Evolutionary conservation across 2,329 filamentous ascomycete genomes (phyloP), one percentile per base, ranked within the genome.

Genomic region (Talaromyces rugulosus): DNA sequence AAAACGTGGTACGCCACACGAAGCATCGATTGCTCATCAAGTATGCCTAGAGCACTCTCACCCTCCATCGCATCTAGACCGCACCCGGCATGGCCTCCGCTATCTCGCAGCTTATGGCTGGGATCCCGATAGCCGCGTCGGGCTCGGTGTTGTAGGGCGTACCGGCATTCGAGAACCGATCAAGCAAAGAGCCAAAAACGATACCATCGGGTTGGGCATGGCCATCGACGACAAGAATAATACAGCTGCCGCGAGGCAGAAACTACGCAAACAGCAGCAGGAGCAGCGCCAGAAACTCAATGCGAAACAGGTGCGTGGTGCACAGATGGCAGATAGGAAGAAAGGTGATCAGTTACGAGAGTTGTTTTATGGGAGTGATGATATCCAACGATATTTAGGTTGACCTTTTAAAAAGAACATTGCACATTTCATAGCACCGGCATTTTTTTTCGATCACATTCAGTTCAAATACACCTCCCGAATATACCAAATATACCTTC

Each of bases 101-200:
- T 85, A 85, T 55, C 77, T 88, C 18, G 77, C 82, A 59, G 79
- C 79, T 0, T 82, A 85, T 64, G 85, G 85, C 50, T 88, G 84
- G 80, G 82, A 87, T 67, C 83, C 84, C 0, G 85, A 88, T 70
- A 78, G 78, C 52, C 81, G 91, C 2, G 75, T 78, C 16, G 93
- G 93, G 0, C 81, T 97, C 0, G 93, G 93, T 0, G 83, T 83
- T 9, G 77, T 79, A 2, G 87, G 89, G 0, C 73, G 74, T 14
- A 85, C 89, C 66, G 93, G 93, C 3, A 88, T 91, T 63, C 81
- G 88, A 47, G 88, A 87, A 66, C 93, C 93, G 0, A 81, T 97
- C 65, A 92, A 92, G 71, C 79, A 85, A 0, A 83, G 82, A 62
- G 79, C 83, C 60, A 96, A 96, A 76, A 83, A 87, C 51, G 86